phyloP scores from a whole-genome alignment of 345 rosid genomes.

The Eutrema yunnanense region DNA sequence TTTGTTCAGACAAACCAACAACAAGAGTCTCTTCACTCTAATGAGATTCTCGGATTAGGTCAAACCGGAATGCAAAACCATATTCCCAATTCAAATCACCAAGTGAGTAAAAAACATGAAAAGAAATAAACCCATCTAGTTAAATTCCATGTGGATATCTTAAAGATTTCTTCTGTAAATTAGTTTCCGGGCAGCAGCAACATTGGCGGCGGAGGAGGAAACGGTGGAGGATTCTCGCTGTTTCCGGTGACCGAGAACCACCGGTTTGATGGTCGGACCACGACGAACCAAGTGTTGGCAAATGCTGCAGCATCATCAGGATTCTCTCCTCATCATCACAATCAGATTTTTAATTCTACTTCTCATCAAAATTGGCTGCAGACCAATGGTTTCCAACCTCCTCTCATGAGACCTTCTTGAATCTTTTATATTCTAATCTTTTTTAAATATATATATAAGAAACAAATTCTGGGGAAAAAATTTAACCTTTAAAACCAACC shows the following conservation, averaged over 20 bases:
- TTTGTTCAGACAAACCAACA: conserved; percentile 26
- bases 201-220: conserved; percentile 48
- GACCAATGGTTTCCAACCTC: conserved; percentile 30
- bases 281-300: conserved; percentile 45
- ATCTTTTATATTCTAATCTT: not conserved
- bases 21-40: conserved; percentile 9
- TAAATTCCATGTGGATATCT: not conserved
- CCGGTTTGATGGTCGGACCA: conserved; percentile 37
- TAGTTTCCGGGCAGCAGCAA: conserved; percentile 62
- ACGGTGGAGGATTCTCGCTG: conserved; percentile 58
- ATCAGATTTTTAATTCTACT: conserved; percentile 28
- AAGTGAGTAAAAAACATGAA: conserved; percentile 3
- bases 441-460: not conserved
- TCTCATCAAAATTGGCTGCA: conserved; percentile 36
- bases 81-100: conserved; percentile 22
- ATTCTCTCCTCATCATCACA: conserved; percentile 68
- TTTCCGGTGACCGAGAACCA: conserved; percentile 36
- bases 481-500: not conserved
- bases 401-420: conserved; percentile 35
- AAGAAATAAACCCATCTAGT: not conserved
- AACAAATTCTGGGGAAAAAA: not conserved
- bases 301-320: conserved; percentile 99
- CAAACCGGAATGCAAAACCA: conserved; percentile 29
- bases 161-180: too few relatives aligned
- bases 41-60: conserved; percentile 29